Evolutionary conservation across 371 early-diverging fungal species (phyloP).

Genomic region (Actinomortierella wolfii): DNA sequence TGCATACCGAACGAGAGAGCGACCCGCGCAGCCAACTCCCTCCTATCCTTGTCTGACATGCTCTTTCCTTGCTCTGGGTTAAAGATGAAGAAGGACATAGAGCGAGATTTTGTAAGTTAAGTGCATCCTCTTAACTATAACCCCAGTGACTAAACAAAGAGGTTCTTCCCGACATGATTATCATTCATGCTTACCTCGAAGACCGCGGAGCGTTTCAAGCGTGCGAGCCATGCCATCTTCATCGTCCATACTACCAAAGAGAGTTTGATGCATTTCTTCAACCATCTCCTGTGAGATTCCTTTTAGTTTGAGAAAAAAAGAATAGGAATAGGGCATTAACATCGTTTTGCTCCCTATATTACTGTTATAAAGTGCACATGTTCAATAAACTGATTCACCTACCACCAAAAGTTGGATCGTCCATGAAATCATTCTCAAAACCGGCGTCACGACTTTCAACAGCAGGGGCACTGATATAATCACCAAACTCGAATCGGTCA

Average conservation of each 20-base stretch:
- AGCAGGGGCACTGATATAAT: constrained; percentile 14
- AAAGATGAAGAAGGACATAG: neutral
- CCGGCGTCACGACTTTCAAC: constrained; percentile 10
- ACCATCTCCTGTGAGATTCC: too few species aligned
- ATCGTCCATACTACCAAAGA: constrained; percentile 65
- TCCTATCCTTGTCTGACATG: constrained; percentile 62
- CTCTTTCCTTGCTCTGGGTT: constrained; percentile 58
- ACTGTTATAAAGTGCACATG: too few species aligned
- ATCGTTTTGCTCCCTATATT: too few species aligned
- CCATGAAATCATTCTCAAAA: constrained; percentile 16
- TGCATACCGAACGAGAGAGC: constrained; percentile 66
- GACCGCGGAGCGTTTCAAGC: constrained; percentile 53
- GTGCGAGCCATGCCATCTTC: constrained; percentile 72
- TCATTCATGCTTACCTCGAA: constrained; percentile 52
- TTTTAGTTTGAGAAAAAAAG: too few species aligned
- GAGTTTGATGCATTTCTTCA: constrained; percentile 50
- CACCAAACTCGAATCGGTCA: constrained; percentile 36
- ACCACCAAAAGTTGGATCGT: constrained; percentile 13
- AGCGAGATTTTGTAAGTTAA: too few species aligned
- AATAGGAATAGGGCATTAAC: too few species aligned
- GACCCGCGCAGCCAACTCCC: constrained; percentile 67
- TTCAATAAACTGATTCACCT: too few species aligned
- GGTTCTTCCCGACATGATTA: neutral
- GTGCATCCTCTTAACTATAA: too few species aligned
- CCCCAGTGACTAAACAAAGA: constrained; percentile 3